These are phyloP conservation scores for Fusarium sp. DNA, from an alignment of 2,329 filamentous ascomycete species.

Conservation along the genomic window DNA sequence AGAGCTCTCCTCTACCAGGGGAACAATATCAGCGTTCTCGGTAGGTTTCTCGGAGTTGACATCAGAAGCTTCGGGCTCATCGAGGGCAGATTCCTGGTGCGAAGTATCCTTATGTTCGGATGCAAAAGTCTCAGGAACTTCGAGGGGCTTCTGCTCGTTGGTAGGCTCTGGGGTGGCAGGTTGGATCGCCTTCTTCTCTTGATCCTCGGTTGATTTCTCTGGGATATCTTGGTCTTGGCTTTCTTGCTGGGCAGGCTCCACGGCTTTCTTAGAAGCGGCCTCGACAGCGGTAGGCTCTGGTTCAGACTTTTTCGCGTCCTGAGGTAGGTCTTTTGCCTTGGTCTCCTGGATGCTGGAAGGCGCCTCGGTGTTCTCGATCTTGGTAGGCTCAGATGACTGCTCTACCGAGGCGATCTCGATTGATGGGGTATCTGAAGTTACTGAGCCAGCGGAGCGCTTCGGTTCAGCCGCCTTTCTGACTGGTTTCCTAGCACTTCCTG, in stretches of 20 bases:
- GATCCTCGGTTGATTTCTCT: conserved; percentile 11
- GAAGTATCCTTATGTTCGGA: conserved; percentile 27
- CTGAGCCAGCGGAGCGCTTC: conserved; percentile 1
- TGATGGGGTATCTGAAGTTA: conserved; percentile 8
- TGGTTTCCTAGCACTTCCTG: conserved; percentile 41
- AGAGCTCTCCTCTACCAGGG: conserved; percentile 28
- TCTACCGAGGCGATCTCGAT: conserved; percentile 14
- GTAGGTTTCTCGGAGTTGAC: conserved; percentile 12
- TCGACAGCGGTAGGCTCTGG: conserved; percentile 11
- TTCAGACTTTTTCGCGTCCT: conserved; percentile 11
- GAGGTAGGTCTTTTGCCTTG: neutral
- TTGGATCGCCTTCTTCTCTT: neutral
- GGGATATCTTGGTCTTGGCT: conserved; percentile 3
- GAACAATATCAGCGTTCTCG: conserved; percentile 18
- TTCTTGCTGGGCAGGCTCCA: conserved; percentile 20
- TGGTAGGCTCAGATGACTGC: conserved; percentile 9
- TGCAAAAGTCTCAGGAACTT: conserved; percentile 7
- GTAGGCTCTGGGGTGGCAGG: conserved; percentile 9
- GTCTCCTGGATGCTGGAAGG: conserved; percentile 1
- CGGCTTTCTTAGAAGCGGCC: conserved; percentile 30
- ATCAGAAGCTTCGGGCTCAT: conserved; percentile 9
- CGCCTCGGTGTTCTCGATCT: conserved; percentile 13
- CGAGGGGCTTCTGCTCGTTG: conserved; percentile 7
- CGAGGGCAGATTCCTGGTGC: neutral
- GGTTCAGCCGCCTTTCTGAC: conserved; percentile 18